A percentile compares a stretch with the other conserved stretches of the same genome.
phyloP scores from a whole-genome alignment of 1,284 basidiomycete species.

The Microbotryum silenes-acaulis region DNA sequence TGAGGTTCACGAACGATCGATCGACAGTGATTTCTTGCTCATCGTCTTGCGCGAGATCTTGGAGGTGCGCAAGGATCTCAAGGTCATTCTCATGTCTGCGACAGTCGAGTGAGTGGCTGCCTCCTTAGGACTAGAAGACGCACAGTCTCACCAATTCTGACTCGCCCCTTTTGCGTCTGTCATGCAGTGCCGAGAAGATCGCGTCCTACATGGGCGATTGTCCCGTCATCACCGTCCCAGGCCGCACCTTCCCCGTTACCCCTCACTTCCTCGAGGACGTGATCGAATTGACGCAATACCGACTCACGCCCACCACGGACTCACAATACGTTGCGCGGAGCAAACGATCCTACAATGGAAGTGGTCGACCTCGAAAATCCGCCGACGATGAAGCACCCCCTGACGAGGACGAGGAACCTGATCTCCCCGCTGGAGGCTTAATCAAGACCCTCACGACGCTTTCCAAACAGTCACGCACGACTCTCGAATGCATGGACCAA shows the following conservation, averaged over 20 bases:
- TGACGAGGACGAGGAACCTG: constrained; percentile 68
- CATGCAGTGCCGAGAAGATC: constrained; percentile 63
- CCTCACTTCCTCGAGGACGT: constrained; percentile 86
- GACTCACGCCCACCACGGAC: constrained; percentile 54
- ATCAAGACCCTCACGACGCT: constrained; percentile 34
- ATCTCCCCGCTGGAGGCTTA: constrained; percentile 39
- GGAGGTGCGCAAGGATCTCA: constrained; percentile 69
- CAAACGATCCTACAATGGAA: constrained; percentile 43
- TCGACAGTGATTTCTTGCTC: constrained; percentile 94
- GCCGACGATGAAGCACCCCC: constrained; percentile 55
- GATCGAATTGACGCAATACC: constrained; percentile 77
- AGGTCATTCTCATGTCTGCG: constrained; percentile 94
- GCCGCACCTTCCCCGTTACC: constrained; percentile 93
- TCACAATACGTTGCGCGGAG: constrained; percentile 61
- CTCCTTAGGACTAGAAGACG: too few relatives aligned
- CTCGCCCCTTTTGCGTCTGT: background rate
- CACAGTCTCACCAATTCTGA: background rate
- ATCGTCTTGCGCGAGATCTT: constrained; percentile 90
- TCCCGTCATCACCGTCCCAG: constrained; percentile 75
- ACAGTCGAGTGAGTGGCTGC: constrained; percentile 58
- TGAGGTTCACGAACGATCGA: constrained; percentile 86
- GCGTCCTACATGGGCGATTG: constrained; percentile 88
- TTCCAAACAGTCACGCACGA: constrained; percentile 57
- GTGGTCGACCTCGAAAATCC: constrained; percentile 63
- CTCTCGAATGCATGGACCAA: constrained; percentile 82